Percentiles rank a stretch among this genome's conserved stretches.
phyloP scores from a whole-genome alignment of 495 filamentous ascomycete genomes.

The Annulohypoxylon stygium region DNA sequence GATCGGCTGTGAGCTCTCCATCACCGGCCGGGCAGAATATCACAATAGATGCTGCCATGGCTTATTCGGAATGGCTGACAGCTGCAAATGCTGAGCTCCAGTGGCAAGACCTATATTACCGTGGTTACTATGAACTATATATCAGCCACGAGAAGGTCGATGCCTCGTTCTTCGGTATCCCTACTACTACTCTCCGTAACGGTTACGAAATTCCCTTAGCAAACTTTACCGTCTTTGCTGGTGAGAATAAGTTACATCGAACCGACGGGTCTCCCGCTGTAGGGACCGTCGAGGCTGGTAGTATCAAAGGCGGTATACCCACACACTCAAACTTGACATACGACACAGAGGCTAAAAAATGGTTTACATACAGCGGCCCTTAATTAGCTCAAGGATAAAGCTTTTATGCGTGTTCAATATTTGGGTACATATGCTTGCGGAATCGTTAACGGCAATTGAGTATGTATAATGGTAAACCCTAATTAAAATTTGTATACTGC shows the following conservation, averaged over 20 bases:
- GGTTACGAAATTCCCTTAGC: conserved; percentile 69
- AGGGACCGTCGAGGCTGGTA: conserved; percentile 59
- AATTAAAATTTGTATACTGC: not conserved
- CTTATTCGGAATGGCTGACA: conserved; percentile 58
- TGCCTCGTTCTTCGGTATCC: conserved; percentile 69
- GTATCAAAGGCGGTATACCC: conserved; percentile 61
- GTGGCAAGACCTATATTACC: conserved; percentile 74
- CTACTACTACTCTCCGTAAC: conserved; percentile 57
- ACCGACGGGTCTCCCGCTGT: conserved; percentile 61
- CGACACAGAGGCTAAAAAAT: conserved; percentile 59
- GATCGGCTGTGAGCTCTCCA: conserved; percentile 68
- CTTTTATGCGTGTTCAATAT: not conserved
- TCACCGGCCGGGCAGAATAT: conserved; percentile 66
- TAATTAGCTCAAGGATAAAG: not conserved
- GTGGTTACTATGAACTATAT: conserved; percentile 70
- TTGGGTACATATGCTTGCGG: not conserved
- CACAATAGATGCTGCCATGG: conserved; percentile 58
- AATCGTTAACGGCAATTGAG: not conserved
- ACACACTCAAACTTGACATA: conserved; percentile 61
- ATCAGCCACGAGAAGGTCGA: conserved; percentile 63
- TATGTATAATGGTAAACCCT: not conserved
- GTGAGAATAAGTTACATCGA: conserved; percentile 65
- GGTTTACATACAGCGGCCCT: conserved; percentile 41
- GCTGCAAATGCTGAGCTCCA: conserved; percentile 68
- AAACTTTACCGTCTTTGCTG: conserved; percentile 69